Evolutionary conservation across 2,329 filamentous ascomycete species (phyloP).

Genomic region (Aspergillus persii): DNA sequence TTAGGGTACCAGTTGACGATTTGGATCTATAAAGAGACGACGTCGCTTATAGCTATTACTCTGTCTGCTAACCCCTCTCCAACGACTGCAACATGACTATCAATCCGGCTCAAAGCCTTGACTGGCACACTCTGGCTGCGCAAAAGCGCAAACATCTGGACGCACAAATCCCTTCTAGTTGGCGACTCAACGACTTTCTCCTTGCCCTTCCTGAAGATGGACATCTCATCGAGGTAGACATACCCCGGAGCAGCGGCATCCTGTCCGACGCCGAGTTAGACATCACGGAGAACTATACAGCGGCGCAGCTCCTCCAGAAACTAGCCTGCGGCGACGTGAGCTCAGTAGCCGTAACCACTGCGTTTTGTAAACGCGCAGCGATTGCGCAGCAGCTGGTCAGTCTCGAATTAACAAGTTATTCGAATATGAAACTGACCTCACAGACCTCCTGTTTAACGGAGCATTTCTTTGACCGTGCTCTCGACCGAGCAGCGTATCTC

Average conservation of each 20-base stretch:
- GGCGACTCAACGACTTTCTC: constrained; percentile 24
- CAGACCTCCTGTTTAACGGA: constrained; percentile 38
- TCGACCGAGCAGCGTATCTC: constrained; percentile 36
- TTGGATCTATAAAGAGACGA: too few species aligned
- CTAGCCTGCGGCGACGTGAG: constrained; percentile 20
- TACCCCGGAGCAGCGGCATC: constrained; percentile 39
- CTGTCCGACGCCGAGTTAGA: constrained; percentile 46
- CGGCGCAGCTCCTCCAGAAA: constrained; percentile 17
- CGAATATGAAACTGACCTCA: neutral
- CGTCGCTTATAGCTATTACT: too few species aligned
- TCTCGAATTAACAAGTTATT: neutral
- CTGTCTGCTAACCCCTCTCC: too few species aligned
- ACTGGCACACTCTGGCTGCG: constrained; percentile 23
- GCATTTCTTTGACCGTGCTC: constrained; percentile 35
- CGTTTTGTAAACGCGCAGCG: constrained; percentile 42
- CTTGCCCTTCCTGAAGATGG: constrained; percentile 5
- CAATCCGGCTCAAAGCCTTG: neutral
- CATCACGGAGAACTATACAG: constrained; percentile 42
- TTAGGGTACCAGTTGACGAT: too few species aligned
- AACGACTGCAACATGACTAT: constrained; percentile 10
- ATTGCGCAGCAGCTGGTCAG: constrained; percentile 37
- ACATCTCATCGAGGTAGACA: constrained; percentile 21
- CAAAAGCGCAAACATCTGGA: constrained; percentile 30
- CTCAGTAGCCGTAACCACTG: constrained; percentile 22
- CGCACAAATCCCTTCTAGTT: constrained; percentile 33